Conservation (phyloP, 306 rosid genomes). For the Cercis canadensis region DNA sequence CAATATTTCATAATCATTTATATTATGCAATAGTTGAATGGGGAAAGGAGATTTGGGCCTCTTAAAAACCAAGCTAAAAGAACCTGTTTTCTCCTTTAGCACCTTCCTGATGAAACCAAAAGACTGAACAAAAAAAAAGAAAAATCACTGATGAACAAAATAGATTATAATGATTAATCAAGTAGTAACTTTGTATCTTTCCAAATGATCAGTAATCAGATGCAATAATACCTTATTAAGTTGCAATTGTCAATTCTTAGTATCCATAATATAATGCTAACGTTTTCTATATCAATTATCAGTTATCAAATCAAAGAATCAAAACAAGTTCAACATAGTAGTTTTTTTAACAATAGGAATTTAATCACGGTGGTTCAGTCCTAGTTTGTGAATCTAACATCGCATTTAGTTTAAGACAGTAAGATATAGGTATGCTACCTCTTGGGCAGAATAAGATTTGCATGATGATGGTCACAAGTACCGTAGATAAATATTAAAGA, state of each 20-base stretch:
- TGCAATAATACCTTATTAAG: conserved; percentile 15
- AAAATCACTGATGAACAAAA: conserved; percentile 61
- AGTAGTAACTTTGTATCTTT: conserved; percentile 11
- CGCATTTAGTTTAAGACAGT: too few species aligned
- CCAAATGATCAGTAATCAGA: too few species aligned
- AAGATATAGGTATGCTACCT: too few species aligned
- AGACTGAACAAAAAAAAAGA: conserved; percentile 63
- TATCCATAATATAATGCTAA: conserved; percentile 1
- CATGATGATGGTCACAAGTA: not conserved
- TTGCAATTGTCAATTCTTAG: conserved; percentile 7
- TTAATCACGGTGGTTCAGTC: too few species aligned
- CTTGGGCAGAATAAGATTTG: too few species aligned
- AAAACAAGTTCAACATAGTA: too few species aligned
- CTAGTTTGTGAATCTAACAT: too few species aligned
- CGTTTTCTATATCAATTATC: conserved; percentile 1
- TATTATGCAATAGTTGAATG: conserved; percentile 54
- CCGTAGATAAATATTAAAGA: not conserved
- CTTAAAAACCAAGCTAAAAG: conserved; percentile 63
- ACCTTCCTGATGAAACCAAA: conserved; percentile 57
- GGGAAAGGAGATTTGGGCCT: too few species aligned
- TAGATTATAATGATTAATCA: conserved; percentile 37
- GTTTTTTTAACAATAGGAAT: too few species aligned
- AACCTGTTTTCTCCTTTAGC: conserved; percentile 51
- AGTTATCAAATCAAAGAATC: not conserved
- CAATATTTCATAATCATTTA: conserved; percentile 62